phyloP scores from a whole-genome alignment of 2,329 filamentous ascomycete genomes.

The Alternaria alternata region DNA sequence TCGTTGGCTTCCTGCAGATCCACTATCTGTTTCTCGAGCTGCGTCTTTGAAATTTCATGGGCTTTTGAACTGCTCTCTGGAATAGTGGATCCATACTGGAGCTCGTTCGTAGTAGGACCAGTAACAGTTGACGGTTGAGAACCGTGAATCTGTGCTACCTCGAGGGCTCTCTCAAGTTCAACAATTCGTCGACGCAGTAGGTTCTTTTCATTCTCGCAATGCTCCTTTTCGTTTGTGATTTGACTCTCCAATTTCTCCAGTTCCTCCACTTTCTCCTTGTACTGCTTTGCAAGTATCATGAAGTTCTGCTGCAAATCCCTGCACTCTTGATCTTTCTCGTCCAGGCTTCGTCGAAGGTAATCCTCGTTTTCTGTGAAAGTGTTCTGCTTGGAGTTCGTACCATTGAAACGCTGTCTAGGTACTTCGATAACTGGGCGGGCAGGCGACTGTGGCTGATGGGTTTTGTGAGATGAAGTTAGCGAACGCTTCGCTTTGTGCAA shows the following conservation, averaged over 20 bases:
- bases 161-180: neutral
- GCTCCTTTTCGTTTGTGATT: neutral
- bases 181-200: neutral
- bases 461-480: neutral
- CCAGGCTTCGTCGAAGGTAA: neutral
- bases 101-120: neutral
- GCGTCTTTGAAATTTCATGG: neutral
- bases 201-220: neutral
- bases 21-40: neutral
- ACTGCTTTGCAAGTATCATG: neutral
- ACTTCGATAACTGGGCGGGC: neutral
- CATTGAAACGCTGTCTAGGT: neutral
- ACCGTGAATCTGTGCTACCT: neutral
- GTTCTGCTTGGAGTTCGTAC: neutral
- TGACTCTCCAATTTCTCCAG: neutral
- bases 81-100: neutral
- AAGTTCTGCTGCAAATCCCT: neutral
- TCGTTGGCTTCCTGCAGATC: neutral
- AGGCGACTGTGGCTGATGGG: neutral
- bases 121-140: neutral
- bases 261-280: neutral
- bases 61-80: neutral
- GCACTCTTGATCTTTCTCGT: neutral
- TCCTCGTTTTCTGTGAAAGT: neutral
- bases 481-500: neutral